phyloP scores from a whole-genome alignment of 257 asterid species.

The Knoxia roxburghii region DNA sequence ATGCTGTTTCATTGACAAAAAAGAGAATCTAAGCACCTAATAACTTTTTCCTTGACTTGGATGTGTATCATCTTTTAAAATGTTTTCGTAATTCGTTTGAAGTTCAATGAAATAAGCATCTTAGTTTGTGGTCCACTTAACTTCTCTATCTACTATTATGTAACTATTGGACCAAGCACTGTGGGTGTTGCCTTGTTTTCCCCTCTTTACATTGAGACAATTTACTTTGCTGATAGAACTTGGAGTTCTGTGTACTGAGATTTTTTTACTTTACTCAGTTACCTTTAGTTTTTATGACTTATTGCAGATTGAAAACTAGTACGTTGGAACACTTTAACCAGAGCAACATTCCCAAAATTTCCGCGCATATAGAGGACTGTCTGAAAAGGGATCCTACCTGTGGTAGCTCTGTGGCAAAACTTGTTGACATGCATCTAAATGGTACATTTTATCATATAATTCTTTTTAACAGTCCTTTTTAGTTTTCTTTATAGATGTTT shows the following conservation, averaged over 20 bases:
- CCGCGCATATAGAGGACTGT: slow-evolving; percentile 51
- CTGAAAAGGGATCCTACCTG: slow-evolving; percentile 84
- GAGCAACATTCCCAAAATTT: slow-evolving; percentile 41
- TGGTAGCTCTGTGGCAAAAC: slow-evolving; percentile 56
- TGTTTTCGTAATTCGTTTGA: not conserved
- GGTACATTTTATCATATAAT: slow-evolving; percentile 34
- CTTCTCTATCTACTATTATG: not conserved
- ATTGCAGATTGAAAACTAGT: slow-evolving; percentile 60
- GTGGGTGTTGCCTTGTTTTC: not conserved
- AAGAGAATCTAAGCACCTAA: not conserved
- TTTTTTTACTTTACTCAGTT: not conserved
- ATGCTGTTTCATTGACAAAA: not conserved
- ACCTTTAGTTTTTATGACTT: slow-evolving; percentile 9
- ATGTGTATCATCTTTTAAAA: not conserved
- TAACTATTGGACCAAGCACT: not conserved
- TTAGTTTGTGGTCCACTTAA: not conserved
- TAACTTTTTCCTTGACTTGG: not conserved
- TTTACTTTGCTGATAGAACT: not conserved
- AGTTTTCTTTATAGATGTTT: not conserved
- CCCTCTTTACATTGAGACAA: not conserved
- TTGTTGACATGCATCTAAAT: slow-evolving; percentile 48
- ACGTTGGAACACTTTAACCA: slow-evolving; percentile 68
- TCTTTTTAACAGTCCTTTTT: not conserved
- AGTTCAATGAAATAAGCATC: no score
- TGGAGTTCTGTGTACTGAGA: not conserved